These are phyloP conservation scores for Hippophae rhamnoides DNA, from an alignment of 306 rosid genomes.

Conservation along the genomic window DNA sequence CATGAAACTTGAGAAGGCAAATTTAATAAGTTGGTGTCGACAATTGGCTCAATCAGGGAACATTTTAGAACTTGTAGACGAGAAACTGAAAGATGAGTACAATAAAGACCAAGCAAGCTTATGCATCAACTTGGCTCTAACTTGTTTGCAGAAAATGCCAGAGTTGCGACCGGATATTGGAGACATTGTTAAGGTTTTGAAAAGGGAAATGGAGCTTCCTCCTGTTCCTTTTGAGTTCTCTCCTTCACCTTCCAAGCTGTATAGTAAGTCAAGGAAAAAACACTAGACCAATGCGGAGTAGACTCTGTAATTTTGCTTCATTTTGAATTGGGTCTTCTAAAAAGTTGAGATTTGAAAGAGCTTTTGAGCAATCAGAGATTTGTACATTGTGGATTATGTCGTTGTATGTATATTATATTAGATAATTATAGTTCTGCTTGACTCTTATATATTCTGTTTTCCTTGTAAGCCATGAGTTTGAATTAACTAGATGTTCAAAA, in stretches of 20 bases:
- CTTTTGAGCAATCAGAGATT: conserved; percentile 12
- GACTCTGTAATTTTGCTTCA: conserved; percentile 16
- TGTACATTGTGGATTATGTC: conserved; percentile 20
- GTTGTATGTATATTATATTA: conserved; percentile 18
- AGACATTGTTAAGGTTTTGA: conserved; percentile 75
- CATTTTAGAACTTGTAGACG: conserved; percentile 77
- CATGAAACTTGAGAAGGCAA: conserved; percentile 94
- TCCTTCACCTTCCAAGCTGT: conserved; percentile 70
- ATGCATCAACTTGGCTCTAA: conserved; percentile 75
- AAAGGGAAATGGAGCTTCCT: conserved; percentile 83
- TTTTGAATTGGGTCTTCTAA: conserved; percentile 12
- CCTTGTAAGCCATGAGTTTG: too few relatives aligned
- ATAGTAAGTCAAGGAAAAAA: conserved; percentile 67
- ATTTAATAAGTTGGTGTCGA: conserved; percentile 82
- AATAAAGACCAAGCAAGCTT: conserved; percentile 66
- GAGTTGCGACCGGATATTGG: conserved; percentile 79
- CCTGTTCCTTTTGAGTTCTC: conserved; percentile 74
- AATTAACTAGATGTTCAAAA: not conserved
- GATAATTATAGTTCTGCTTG: too few relatives aligned
- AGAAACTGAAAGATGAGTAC: conserved; percentile 59
- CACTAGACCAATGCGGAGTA: conserved; percentile 38
- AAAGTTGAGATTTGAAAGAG: conserved; percentile 7
- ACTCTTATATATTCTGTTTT: too few relatives aligned
- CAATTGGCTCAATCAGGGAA: conserved; percentile 77
- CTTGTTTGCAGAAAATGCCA: conserved; percentile 75